phyloP scores from a whole-genome alignment of 2,329 filamentous ascomycete genomes.

The Xylariomycetidae sp. region DNA sequence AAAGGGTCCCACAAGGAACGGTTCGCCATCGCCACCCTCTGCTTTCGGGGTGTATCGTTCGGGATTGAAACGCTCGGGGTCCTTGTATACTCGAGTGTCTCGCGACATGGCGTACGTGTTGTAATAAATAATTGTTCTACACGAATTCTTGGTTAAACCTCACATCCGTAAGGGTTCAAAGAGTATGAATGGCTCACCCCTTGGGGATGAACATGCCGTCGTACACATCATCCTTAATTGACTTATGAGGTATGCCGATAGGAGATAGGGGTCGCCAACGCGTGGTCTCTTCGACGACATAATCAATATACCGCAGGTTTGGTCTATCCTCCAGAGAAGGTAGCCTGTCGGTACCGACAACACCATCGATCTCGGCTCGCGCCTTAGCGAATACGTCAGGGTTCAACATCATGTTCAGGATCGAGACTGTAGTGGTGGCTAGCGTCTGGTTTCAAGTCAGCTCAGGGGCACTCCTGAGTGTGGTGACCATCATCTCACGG shows the following conservation, averaged over 20 bases:
- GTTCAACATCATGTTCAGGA: constrained; percentile 38
- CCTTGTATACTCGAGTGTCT: constrained; percentile 33
- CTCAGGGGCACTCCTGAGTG: no score
- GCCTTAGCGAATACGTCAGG: constrained; percentile 43
- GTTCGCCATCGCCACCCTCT: constrained; percentile 16
- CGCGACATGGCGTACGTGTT: constrained; percentile 42
- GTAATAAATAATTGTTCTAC: constrained; percentile 35
- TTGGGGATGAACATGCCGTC: constrained; percentile 24
- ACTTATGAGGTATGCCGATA: constrained; percentile 50
- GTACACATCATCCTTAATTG: constrained; percentile 52
- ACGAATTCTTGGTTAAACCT: background rate
- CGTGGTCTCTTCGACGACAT: constrained; percentile 41
- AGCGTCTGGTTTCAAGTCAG: no score
- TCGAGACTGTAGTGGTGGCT: constrained; percentile 13
- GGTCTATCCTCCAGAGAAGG: constrained; percentile 42
- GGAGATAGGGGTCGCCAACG: constrained; percentile 38
- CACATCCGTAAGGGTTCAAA: no score
- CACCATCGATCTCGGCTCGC: constrained; percentile 39
- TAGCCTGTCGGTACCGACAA: constrained; percentile 40
- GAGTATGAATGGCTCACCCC: constrained; percentile 18
- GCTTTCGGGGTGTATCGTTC: constrained; percentile 33
- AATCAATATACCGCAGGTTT: constrained; percentile 38
- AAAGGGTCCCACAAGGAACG: background rate
- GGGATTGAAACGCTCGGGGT: constrained; percentile 41
- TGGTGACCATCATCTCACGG: background rate